Conservation (phyloP, 148 eudicot species). For the Pouteria glomerata region DNA sequence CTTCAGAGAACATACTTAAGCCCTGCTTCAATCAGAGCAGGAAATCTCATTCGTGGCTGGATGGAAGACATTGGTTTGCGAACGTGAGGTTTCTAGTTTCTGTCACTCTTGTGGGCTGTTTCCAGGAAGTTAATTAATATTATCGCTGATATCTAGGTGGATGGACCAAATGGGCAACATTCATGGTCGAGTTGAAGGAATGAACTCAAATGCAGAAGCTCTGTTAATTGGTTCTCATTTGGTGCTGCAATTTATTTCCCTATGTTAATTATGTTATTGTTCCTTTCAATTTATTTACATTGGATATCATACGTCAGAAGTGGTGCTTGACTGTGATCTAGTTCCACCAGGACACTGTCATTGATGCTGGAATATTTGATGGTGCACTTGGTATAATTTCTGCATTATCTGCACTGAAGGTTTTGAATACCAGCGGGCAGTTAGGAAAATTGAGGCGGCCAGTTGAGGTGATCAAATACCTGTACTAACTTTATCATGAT, state of each 20-base stretch:
- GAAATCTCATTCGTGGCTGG: constrained; percentile 65
- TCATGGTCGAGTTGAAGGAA: constrained; percentile 88
- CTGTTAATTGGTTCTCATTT: constrained; percentile 88
- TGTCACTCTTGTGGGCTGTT: background rate
- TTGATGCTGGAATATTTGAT: constrained; percentile 94
- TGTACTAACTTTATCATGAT: background rate
- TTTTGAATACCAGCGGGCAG: constrained; percentile 46
- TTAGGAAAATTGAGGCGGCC: constrained; percentile 57
- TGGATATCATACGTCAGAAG: background rate
- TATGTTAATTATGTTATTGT: background rate
- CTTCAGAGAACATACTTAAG: constrained; percentile 93
- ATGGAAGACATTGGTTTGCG: constrained; percentile 94
- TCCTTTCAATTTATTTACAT: background rate
- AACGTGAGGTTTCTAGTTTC: constrained; percentile 50
- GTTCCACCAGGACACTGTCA: constrained; percentile 73
- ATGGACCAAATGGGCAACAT: constrained; percentile 92
- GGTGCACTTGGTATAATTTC: constrained; percentile 83
- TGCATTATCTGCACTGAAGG: constrained; percentile 82
- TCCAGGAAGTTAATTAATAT: constrained; percentile 11
- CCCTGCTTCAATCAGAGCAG: constrained; percentile 77
- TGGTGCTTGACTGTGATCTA: constrained; percentile 8
- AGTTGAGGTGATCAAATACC: constrained; percentile 57
- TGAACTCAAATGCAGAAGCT: constrained; percentile 54
- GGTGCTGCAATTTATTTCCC: constrained; percentile 34
- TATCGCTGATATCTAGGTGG: constrained; percentile 57